Conservation (phyloP, 2,329 filamentous ascomycete genomes). For the Monilinia aucupariae region DNA sequence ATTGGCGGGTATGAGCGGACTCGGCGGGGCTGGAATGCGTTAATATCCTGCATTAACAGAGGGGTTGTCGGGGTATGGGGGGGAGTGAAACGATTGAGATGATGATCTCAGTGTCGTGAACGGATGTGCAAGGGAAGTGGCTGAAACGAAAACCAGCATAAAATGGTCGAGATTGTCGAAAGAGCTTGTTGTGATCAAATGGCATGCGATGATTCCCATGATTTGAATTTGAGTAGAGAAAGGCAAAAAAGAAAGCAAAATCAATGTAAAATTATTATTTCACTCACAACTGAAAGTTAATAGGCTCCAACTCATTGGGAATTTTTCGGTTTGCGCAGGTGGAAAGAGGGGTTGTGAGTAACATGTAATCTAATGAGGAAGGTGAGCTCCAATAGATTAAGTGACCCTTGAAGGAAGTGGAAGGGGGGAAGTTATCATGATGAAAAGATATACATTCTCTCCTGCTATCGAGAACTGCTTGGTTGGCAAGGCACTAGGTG, state of each 20-base stretch:
- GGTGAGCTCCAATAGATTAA: neutral
- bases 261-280: constrained; percentile 10
- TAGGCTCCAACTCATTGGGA: neutral
- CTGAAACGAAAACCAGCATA: neutral
- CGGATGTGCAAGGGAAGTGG: neutral
- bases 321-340: neutral
- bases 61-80: neutral
- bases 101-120: neutral
- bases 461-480: too few relatives aligned
- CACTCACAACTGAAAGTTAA: neutral
- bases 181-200: constrained; percentile 2
- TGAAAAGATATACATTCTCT: too few relatives aligned
- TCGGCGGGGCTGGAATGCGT: constrained; percentile 28
- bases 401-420: neutral
- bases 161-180: neutral
- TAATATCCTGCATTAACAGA: constrained; percentile 20
- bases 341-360: neutral
- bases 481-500: too few relatives aligned
- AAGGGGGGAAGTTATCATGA: too few relatives aligned
- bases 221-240: constrained; percentile 13
- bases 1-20: constrained; percentile 55
- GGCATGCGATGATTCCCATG: constrained; percentile 14
- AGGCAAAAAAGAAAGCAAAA: constrained; percentile 10
- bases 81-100: neutral
- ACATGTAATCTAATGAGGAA: too few relatives aligned